Conservation (phyloP, 176 grass and related monocot species). For the Oryza officinalis region DNA sequence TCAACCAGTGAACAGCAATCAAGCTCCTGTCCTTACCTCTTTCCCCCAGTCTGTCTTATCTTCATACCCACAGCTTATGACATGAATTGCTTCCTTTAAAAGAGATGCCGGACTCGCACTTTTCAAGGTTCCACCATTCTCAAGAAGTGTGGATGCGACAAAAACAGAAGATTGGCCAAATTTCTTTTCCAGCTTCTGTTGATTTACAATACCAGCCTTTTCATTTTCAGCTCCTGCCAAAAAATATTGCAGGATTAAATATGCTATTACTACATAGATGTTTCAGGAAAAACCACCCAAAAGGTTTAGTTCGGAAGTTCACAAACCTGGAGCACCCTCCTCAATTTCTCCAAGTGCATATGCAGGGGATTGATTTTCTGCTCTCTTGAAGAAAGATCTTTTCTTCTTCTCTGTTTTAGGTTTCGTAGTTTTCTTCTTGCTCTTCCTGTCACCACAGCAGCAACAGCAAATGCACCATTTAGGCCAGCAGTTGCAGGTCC, state of each 20-base stretch:
- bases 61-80: not conserved
- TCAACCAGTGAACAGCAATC: not conserved
- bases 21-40: not conserved
- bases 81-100: not conserved
- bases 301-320: not conserved
- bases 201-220: not conserved
- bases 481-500: not conserved
- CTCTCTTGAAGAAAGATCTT: not conserved
- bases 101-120: not conserved
- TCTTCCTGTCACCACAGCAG: not conserved
- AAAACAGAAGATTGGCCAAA: conserved; percentile 3
- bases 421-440: not conserved
- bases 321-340: not conserved
- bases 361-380: not conserved
- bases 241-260: conserved; percentile 10
- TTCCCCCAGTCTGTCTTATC: conserved; percentile 1
- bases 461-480: not conserved
- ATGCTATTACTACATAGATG: not conserved
- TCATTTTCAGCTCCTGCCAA: not conserved
- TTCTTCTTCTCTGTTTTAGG: not conserved
- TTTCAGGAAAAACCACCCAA: not conserved
- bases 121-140: not conserved
- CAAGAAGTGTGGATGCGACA: not conserved
- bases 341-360: not conserved
- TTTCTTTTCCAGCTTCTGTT: not conserved